Base-by-base conservation (phyloP, 306 rosid genomes). In the Prunus fruticosa region DNA sequence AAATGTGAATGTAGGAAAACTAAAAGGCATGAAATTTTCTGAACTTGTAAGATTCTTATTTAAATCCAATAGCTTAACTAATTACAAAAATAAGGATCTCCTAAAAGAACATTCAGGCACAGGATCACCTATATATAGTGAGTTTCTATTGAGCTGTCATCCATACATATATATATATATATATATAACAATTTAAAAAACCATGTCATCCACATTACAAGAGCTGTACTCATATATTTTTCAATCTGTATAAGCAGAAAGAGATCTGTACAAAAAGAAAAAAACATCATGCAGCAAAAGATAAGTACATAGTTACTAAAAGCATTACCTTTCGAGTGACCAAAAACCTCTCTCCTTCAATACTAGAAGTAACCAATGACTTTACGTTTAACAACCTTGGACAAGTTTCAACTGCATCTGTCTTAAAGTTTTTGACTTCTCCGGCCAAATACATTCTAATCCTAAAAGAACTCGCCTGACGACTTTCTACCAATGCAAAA, bases 401-500 rank as follows among this genome's bases (percentile, higher is more conserved):
- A 76, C 82, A 86, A 73, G 89, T 57, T 77, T 81, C 58, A 27
- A 85, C 75, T 27, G 53, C 78, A 79, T 87, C 81, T 69, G 86
- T 79, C 72, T 77, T 73, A 75, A 63, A 80, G 78, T 74, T 71
- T 5, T 71, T 78, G 84, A 86, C 80, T 77, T 93, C 91, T 81
- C 96, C 96, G 12, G 89, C 89, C 71, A 94, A 83, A 84, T 78
- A 88, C 88, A 94, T 87, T 86, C 95, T 89, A 65, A 88, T 88
- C 65, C 86, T 86, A 67, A 91, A 64, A 78, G 88, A 86, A 79
- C 78, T 71, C 2, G 68, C 85, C 13, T 84, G 90, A 64, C 74
- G 70, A 46, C 82, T 82, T 78, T 94, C 98, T 78, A 94, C 98
- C 84, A 89, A 88, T 50, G 97, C 94, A 89, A 94, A 94, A 12